These are phyloP conservation scores for Comarum palustre DNA, from an alignment of 306 rosid species.

Conservation along the genomic window DNA sequence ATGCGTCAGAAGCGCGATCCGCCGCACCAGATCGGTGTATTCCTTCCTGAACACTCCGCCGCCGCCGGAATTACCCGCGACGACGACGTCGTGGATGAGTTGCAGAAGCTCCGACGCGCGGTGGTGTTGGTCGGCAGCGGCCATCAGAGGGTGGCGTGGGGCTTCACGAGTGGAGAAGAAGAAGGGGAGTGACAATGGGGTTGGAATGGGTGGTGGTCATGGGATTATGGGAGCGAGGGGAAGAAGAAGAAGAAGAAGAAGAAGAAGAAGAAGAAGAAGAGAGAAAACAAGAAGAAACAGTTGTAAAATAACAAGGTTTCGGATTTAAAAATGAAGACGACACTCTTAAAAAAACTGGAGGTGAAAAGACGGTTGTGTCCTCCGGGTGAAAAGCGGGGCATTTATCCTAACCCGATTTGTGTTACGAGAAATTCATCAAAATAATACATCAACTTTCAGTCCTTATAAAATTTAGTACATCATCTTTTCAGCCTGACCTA, in stretches of 20 bases:
- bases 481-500: too few species aligned
- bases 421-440: too few species aligned
- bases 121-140: conserved; percentile 50
- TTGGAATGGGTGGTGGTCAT: conserved; percentile 11
- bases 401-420: too few species aligned
- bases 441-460: too few species aligned
- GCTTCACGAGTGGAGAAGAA: background rate
- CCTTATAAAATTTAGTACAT: too few species aligned
- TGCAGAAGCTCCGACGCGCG: conserved; percentile 43
- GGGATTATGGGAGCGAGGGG: conserved; percentile 17
- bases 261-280: background rate
- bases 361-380: background rate
- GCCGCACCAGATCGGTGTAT: conserved; percentile 88
- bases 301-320: conserved; percentile 33
- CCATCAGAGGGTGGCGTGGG: conserved; percentile 34
- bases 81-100: conserved; percentile 51
- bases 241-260: background rate
- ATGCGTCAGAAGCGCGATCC: conserved; percentile 84
- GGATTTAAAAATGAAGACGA: background rate
- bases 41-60: conserved; percentile 63
- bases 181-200: background rate
- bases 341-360: too few species aligned
- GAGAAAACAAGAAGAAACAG: conserved; percentile 41
- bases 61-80: conserved; percentile 15
- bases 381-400: background rate